Evolutionary conservation across 2,329 filamentous ascomycete genomes (phyloP).

Genomic region (Ophiostoma montium): DNA sequence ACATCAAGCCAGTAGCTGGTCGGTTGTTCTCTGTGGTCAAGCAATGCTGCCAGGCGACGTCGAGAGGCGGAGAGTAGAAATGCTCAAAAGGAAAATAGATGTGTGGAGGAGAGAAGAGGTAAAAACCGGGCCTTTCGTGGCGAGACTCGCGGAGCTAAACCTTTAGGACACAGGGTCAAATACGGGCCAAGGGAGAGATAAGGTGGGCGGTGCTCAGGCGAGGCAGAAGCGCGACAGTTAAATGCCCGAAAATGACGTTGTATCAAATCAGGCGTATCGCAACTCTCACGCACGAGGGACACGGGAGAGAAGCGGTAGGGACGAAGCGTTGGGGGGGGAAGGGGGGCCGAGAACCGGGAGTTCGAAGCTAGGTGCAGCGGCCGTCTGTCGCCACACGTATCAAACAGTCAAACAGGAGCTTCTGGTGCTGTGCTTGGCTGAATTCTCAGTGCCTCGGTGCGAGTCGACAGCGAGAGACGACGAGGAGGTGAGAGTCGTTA

Average conservation of each 20-base stretch:
- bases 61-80: too few species aligned
- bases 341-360: neutral
- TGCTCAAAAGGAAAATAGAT: neutral
- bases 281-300: neutral
- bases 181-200: neutral
- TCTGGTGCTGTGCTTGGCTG: neutral
- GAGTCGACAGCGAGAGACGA: neutral
- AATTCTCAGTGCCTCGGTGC: neutral
- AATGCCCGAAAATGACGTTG: neutral
- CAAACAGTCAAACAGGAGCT: constrained; percentile 1
- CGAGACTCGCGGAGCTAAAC: neutral
- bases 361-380: neutral
- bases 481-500: neutral
- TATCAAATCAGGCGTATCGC: neutral
- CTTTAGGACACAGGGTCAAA: neutral
- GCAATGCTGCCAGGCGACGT: too few species aligned
- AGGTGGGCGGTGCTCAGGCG: neutral
- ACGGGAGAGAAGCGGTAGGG: neutral
- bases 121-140: neutral
- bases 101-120: neutral
- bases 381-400: neutral
- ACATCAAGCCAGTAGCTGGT: too few species aligned
- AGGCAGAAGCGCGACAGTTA: neutral
- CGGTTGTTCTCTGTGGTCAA: too few species aligned
- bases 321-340: neutral